Percentiles rank a stretch among this genome's conserved stretches.
Conservation (phyloP, 192 early-diverging fungal species). For the Dissophora globulifera region DNA sequence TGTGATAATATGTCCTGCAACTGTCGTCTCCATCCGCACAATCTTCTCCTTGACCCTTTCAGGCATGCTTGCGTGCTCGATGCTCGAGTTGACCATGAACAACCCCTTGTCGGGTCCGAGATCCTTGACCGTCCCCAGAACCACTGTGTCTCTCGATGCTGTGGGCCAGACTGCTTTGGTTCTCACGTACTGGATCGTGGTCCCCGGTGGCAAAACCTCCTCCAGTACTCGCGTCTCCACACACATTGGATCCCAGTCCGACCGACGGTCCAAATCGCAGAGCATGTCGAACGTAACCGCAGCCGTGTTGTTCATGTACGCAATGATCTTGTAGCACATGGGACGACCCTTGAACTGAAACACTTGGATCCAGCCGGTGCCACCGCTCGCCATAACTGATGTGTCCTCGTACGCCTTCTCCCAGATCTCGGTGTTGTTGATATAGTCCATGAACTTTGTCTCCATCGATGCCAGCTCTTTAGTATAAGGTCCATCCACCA, state of each 20-base stretch:
- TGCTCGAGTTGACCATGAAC: constrained; percentile 44
- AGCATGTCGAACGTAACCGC: constrained; percentile 48
- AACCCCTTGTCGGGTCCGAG: constrained; percentile 18
- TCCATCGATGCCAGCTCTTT: constrained; percentile 37
- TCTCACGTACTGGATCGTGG: constrained; percentile 42
- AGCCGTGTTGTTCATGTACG: constrained; percentile 35
- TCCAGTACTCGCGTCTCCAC: constrained; percentile 40
- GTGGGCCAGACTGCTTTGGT: constrained; percentile 54
- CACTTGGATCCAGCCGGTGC: constrained; percentile 23
- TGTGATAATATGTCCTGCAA: constrained; percentile 44
- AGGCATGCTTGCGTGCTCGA: constrained; percentile 35
- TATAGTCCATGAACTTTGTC: constrained; percentile 36
- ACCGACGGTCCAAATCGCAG: constrained; percentile 26
- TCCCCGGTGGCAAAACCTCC: constrained; percentile 19
- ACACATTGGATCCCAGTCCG: constrained; percentile 47
- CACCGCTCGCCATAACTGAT: neutral
- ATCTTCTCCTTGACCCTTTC: constrained; percentile 42
- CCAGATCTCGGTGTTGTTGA: constrained; percentile 39
- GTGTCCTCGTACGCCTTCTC: constrained; percentile 39
- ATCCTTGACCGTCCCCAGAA: constrained; percentile 39
- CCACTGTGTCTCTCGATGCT: constrained; percentile 42
- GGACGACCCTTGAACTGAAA: constrained; percentile 42
- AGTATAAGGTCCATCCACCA: constrained; percentile 9
- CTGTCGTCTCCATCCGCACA: constrained; percentile 41
- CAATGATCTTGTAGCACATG: constrained; percentile 50